phyloP scores from a whole-genome alignment of 2,329 filamentous ascomycete species.

The Didymella keratinophila region DNA sequence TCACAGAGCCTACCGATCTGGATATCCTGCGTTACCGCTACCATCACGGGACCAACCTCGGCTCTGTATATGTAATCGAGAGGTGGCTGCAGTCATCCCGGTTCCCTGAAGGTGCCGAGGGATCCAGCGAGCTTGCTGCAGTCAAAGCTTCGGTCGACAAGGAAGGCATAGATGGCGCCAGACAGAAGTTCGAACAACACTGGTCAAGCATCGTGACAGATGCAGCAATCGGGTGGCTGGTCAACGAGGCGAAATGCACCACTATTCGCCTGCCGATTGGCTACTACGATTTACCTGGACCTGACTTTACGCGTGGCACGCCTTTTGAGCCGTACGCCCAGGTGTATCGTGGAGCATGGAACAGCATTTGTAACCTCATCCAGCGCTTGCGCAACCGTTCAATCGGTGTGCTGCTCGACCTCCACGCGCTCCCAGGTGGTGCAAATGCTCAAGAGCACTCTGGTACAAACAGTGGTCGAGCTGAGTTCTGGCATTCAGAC shows the following conservation, averaged over 20 bases:
- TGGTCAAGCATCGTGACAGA: slow-evolving; percentile 62
- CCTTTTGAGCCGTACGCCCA: slow-evolving; percentile 59
- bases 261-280: slow-evolving; percentile 68
- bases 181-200: slow-evolving; percentile 61
- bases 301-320: slow-evolving; percentile 59
- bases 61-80: slow-evolving; percentile 67
- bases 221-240: slow-evolving; percentile 62
- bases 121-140: slow-evolving; percentile 62
- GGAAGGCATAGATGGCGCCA: slow-evolving; percentile 59
- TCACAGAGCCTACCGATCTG: slow-evolving; percentile 50
- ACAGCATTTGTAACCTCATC: slow-evolving; percentile 58
- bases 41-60: slow-evolving; percentile 67
- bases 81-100: slow-evolving; percentile 63
- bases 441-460: slow-evolving; percentile 65
- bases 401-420: slow-evolving; percentile 65
- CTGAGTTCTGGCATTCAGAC: slow-evolving; percentile 60
- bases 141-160: slow-evolving; percentile 57
- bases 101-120: slow-evolving; percentile 55
- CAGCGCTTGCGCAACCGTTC: slow-evolving; percentile 55
- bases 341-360: slow-evolving; percentile 64
- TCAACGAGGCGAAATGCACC: slow-evolving; percentile 61
- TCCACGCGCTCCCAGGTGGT: slow-evolving; percentile 67
- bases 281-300: slow-evolving; percentile 63
- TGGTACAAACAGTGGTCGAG: slow-evolving; percentile 61
- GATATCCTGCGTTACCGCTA: slow-evolving; percentile 64